Conservation (phyloP, 371 early-diverging fungal genomes). For the Mortierella sp. region DNA sequence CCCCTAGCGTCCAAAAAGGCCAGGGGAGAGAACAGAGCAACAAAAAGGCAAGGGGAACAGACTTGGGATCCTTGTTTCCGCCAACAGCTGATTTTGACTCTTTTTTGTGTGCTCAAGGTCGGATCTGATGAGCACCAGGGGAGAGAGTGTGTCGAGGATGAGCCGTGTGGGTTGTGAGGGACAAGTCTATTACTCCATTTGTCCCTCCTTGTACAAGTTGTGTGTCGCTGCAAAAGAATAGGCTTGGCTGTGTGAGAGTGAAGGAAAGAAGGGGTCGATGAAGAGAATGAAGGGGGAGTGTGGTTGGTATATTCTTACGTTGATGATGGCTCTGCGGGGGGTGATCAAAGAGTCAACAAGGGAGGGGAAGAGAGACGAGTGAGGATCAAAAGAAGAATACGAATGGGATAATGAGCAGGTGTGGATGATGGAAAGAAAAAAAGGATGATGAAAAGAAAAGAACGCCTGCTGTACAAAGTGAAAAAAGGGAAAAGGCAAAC, state of each 20-base stretch:
- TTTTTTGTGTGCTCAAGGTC: not conserved
- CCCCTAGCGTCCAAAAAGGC: not conserved
- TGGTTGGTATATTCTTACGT: not conserved
- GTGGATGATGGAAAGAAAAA: conserved; percentile 18
- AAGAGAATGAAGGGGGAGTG: conserved; percentile 10
- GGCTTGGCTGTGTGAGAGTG: not conserved
- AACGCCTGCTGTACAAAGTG: not conserved
- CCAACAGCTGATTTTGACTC: no score
- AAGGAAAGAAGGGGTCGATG: conserved; percentile 12
- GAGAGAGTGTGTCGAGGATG: not conserved
- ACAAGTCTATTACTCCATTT: no score
- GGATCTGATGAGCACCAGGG: conserved; percentile 1
- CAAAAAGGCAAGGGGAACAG: not conserved
- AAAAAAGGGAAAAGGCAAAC: not conserved
- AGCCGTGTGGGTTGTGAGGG: not conserved
- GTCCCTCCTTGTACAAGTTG: no score
- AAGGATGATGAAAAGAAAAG: conserved; percentile 8
- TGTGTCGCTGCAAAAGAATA: no score
- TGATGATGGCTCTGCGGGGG: conserved; percentile 10
- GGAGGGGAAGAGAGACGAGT: not conserved
- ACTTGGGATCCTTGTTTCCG: not conserved
- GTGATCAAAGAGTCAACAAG: not conserved
- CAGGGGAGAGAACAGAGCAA: not conserved
- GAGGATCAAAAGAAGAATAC: no score
- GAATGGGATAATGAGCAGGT: conserved; percentile 11